Evolutionary conservation across 495 filamentous ascomycete species (phyloP), one percentile per base, ranked within the genome.

Genomic region (Trichoderma reesei): DNA sequence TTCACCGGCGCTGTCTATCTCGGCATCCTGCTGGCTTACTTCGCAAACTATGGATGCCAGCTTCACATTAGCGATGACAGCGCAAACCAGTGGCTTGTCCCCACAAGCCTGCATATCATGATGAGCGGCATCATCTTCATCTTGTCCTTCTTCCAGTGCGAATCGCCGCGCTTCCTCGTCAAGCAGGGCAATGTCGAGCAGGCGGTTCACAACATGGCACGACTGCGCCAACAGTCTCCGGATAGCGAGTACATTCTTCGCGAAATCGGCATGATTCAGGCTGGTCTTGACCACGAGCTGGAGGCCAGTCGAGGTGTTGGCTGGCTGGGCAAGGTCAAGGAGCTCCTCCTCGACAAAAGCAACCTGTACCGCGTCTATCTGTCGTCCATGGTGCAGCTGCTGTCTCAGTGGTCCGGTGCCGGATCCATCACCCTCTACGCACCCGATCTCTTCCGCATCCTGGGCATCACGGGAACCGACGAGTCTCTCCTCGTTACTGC

Each of bases 401-500:
- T 89, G 3, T 81, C 81, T 0, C 85, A 88, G 66, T 89, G 85
- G 87, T 86, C 83, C n/a, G 88, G 87, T 3, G 86, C 87, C 0
- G 83, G 83, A 16, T 80, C 80, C 46, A 88, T 88, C 71, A 90
- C 86, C 0, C 72, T 88, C 63, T 87, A 89, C 66, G 86, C 87
- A 0, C 80, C 85, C 0, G 78, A 89, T 64, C 80, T 89, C 16
- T 90, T 91, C 77, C 72, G 74, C 0, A 74, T 89, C 34, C 78
- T 91, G 16, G 87, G 86, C 18, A 80, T 85, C 62, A 81, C 78
- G 0, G 86, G 86, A 16, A 77, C 76, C 54, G 82, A 84, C 51
- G 83, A 88, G 67, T 81, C 79, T 37, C 80, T 90, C 3, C 80
- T 90, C 42, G 81, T 87, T 20, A 90, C 85, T 7, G 87, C 82